Base-by-base conservation (phyloP, 2,329 filamentous ascomycete genomes). In the Claviceps lovelessii region DNA sequence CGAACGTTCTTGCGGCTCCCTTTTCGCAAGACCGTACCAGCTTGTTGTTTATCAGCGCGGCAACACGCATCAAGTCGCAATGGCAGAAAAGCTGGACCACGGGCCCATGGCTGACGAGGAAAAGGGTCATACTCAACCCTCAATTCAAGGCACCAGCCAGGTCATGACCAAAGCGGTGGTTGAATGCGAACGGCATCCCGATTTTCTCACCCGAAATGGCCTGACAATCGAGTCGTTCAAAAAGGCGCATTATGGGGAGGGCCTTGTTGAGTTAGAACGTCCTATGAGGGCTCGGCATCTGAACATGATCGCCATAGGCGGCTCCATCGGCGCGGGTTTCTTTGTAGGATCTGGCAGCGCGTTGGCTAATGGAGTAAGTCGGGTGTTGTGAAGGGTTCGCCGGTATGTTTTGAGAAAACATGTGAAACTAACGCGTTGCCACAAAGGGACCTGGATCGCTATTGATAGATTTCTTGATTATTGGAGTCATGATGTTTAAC, bases 401-500 rank as follows among this genome's bases (percentile, higher is more conserved):
- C 29, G 10, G 23, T 15, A 29, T 9, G 39, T 15, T 19, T 2
- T 8, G 28, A 11, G 23, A 4, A 33, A 8, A 23, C 23, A 17
- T 23, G 17, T 11, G 29, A 19, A 19, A 49, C 54, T 54, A 9
- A 52, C 15, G 7, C 28, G 29, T 49, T 50, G 31, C 29, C 28
- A 9, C 17, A 35, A 19, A 71, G 68, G 71, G 71, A 17, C 73
- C 73, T 31, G 73, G 64, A 2, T 71, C 70, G 49, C 61, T 76
- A 9, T 61, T 76, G 15, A 65, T 76, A 50, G 72, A 74, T 54
- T 81, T 81, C 60, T 56, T 75, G 17, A 77, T 81, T 55, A 76
- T 80, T 55, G 78, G 79, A 63, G 57, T 77, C 60, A 80, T 81
- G 77, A 77, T 82, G 67, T 77, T 81, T 62, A 78, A 79, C 60